Evolutionary conservation across 805 yeast species (phyloP).

Genomic region (Ogataea nitratoaversa): DNA sequence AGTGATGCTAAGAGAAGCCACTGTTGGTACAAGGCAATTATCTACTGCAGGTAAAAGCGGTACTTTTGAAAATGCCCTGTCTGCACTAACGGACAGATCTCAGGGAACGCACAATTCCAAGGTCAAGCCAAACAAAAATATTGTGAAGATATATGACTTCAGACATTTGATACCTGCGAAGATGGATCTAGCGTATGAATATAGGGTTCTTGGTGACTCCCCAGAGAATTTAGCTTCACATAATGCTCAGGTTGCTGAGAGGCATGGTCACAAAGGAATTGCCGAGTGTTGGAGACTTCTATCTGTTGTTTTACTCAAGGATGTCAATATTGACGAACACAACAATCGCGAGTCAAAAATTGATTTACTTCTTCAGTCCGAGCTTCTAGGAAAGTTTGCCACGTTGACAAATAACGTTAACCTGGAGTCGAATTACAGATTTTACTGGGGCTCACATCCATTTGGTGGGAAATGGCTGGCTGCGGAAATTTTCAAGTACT

Average conservation of each 20-base stretch:
- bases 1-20: slow-evolving; percentile 40
- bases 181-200: slow-evolving; percentile 63
- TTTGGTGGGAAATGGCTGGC: slow-evolving; percentile 69
- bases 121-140: slow-evolving; percentile 37
- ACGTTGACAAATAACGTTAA: slow-evolving; percentile 10
- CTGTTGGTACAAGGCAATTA: slow-evolving; percentile 17
- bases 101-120: slow-evolving; percentile 25
- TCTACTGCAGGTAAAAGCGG: slow-evolving; percentile 25
- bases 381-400: slow-evolving; percentile 14
- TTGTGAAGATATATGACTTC: slow-evolving; percentile 64
- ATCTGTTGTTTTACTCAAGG: slow-evolving; percentile 42
- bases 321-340: slow-evolving; percentile 27
- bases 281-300: slow-evolving; percentile 74
- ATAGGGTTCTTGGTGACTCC: slow-evolving; percentile 56
- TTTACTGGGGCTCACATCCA: slow-evolving; percentile 80
- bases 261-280: slow-evolving; percentile 55
- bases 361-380: slow-evolving; percentile 10
- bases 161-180: slow-evolving; percentile 70
- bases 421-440: slow-evolving; percentile 22
- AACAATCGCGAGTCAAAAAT: slow-evolving; percentile 4
- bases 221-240: slow-evolving; percentile 63
- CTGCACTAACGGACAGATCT: slow-evolving; percentile 36
- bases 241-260: slow-evolving; percentile 67
- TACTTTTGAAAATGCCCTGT: slow-evolving; percentile 28
- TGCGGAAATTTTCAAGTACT: slow-evolving; percentile 55